Percentiles rank a stretch among this genome's conserved stretches.
Evolutionary conservation across 106 monocot species (phyloP).

Genomic region (Gastrodia elata): DNA sequence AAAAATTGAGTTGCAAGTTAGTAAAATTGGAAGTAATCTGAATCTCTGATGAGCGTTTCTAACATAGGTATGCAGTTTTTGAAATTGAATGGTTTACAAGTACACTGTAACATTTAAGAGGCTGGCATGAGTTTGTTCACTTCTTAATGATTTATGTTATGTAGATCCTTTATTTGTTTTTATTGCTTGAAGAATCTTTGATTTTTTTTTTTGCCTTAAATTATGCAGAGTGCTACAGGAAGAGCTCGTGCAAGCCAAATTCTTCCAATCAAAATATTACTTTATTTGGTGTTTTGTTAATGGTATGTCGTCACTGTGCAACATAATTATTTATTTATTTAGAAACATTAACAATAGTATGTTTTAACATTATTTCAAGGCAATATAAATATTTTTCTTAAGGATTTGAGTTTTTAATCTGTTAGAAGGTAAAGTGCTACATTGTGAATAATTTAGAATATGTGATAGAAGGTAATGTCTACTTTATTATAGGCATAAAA

Average conservation of each 20-base stretch:
- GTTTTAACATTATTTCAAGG: neutral
- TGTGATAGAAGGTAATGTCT: too few relatives aligned
- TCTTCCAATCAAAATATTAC: slow-evolving; percentile 28
- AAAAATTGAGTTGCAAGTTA: neutral
- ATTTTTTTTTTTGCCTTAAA: neutral
- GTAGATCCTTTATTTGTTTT: neutral
- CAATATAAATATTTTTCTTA: neutral
- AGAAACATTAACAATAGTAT: neutral
- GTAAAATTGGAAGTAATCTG: neutral
- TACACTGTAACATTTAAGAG: neutral
- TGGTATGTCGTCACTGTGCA: slow-evolving; percentile 18
- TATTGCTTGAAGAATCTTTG: neutral
- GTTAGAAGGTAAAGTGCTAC: too few relatives aligned
- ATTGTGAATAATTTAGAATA: too few relatives aligned
- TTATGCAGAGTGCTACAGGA: slow-evolving; percentile 17
- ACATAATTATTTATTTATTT: neutral
- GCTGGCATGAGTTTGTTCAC: neutral
- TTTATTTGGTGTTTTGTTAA: slow-evolving; percentile 30
- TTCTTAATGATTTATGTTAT: neutral
- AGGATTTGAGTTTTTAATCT: neutral
- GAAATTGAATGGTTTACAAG: neutral
- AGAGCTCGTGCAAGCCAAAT: slow-evolving; percentile 23
- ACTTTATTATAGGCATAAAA: too few relatives aligned
- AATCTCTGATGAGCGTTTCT: neutral
- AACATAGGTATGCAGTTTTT: neutral